Percentiles rank a stretch among this genome's conserved stretches.
phyloP scores from a whole-genome alignment of 2,329 filamentous ascomycete species.

The Tolypocladium nubicola region DNA sequence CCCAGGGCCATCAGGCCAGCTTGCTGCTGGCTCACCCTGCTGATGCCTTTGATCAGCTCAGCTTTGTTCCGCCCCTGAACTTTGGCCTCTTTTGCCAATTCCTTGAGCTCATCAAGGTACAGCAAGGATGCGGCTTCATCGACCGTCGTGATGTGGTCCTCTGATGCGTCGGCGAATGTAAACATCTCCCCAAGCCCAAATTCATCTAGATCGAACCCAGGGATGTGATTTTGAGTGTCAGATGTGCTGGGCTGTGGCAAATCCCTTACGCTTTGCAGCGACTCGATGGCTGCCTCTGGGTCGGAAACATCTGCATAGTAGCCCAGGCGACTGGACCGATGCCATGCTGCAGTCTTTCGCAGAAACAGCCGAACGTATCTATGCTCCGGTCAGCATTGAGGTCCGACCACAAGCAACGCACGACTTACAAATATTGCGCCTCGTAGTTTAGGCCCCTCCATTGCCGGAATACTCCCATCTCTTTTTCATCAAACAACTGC shows the following conservation, averaged over 20 bases:
- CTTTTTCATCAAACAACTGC: constrained; percentile 75
- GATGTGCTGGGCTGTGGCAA: constrained; percentile 35
- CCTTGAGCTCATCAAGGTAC: constrained; percentile 79
- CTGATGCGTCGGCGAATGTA: constrained; percentile 70
- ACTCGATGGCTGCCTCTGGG: constrained; percentile 51
- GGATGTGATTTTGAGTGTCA: constrained; percentile 8
- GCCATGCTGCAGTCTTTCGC: constrained; percentile 85
- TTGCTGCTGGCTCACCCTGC: constrained; percentile 65
- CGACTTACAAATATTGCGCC: constrained; percentile 72
- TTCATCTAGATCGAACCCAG: constrained; percentile 27
- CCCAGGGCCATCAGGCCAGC: constrained; percentile 61
- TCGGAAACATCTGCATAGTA: constrained; percentile 80
- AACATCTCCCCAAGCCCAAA: constrained; percentile 46
- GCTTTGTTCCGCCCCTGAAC: constrained; percentile 80
- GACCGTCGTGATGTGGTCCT: constrained; percentile 61
- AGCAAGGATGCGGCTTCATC: constrained; percentile 77
- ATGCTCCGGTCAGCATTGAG: not conserved
- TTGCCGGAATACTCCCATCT: constrained; percentile 63
- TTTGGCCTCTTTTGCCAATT: constrained; percentile 74
- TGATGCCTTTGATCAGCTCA: constrained; percentile 65
- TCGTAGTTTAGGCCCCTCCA: constrained; percentile 74
- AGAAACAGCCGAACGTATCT: constrained; percentile 90
- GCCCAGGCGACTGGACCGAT: constrained; percentile 64
- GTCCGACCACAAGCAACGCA: not conserved
- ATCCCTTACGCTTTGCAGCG: constrained; percentile 46